These are phyloP conservation scores for Russula dissimulans DNA, from an alignment of 768 basidiomycete species.

Conservation along the genomic window DNA sequence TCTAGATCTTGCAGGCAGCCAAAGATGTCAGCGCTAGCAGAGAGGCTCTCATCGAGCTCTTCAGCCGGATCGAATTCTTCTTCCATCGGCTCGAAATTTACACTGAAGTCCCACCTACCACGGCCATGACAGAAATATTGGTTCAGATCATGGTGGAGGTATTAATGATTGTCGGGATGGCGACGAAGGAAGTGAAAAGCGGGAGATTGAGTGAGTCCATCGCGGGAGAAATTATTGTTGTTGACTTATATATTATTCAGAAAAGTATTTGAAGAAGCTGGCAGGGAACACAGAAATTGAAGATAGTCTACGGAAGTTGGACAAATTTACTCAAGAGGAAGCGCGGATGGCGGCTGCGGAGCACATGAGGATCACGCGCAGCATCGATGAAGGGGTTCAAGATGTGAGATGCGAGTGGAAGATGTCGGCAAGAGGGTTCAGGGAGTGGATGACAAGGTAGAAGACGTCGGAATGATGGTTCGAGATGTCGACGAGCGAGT, in stretches of 20 bases:
- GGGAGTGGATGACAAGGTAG: no score
- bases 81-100: background rate
- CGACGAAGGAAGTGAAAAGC: background rate
- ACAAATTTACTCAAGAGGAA: background rate
- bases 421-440: no score
- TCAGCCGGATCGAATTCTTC: background rate
- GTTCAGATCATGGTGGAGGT: background rate
- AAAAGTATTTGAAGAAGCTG: background rate
- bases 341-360: background rate
- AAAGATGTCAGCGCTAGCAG: background rate
- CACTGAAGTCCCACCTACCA: background rate
- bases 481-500: background rate
- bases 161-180: background rate
- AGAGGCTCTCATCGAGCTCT: background rate
- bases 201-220: background rate
- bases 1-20: background rate
- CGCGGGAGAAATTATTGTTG: no score
- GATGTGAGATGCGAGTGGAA: background rate
- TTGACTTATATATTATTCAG: background rate
- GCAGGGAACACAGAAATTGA: background rate
- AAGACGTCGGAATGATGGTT: no score
- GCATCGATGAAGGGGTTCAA: background rate
- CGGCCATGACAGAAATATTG: background rate
- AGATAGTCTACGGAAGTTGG: background rate
- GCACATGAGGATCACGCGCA: background rate